Conservation (phyloP, 306 rosid species). For the Pueraria montana region DNA sequence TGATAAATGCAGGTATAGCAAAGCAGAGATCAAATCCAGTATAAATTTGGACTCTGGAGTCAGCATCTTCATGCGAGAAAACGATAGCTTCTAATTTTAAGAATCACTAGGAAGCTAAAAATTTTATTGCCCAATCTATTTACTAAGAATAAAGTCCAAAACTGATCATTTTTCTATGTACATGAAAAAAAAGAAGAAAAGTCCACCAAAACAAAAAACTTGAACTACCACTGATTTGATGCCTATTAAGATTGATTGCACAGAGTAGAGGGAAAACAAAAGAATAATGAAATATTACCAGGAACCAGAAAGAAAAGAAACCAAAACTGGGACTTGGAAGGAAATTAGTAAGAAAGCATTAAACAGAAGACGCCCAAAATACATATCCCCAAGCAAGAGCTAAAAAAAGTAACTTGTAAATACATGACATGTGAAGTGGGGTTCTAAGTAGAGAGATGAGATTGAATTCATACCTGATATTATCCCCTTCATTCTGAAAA, state of each 20-base stretch:
- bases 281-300: constrained; percentile 32
- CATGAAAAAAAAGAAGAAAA: neutral
- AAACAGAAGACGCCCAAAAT: constrained; percentile 5
- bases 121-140: constrained; percentile 3
- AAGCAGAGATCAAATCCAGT: constrained; percentile 25
- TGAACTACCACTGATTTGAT: neutral
- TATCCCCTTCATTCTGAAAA: constrained; percentile 81
- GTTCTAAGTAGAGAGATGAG: constrained; percentile 32
- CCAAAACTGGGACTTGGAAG: neutral
- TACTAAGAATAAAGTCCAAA: neutral
- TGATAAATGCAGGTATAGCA: neutral
- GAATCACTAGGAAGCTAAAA: constrained; percentile 6
- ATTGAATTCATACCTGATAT: constrained; percentile 63
- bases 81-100: neutral
- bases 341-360: constrained; percentile 20
- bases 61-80: constrained; percentile 2
- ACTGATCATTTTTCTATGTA: neutral
- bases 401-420: constrained; percentile 4
- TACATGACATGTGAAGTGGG: neutral
- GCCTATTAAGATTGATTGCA: neutral
- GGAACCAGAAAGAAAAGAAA: constrained; percentile 5
- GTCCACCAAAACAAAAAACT: constrained; percentile 2
- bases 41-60: neutral
- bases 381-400: constrained; percentile 26
- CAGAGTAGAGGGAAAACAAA: constrained; percentile 8